Evolutionary conservation across 2,329 filamentous ascomycete genomes (phyloP), one percentile per base, ranked within the genome.

Genomic region (Rutstroemia sp.): DNA sequence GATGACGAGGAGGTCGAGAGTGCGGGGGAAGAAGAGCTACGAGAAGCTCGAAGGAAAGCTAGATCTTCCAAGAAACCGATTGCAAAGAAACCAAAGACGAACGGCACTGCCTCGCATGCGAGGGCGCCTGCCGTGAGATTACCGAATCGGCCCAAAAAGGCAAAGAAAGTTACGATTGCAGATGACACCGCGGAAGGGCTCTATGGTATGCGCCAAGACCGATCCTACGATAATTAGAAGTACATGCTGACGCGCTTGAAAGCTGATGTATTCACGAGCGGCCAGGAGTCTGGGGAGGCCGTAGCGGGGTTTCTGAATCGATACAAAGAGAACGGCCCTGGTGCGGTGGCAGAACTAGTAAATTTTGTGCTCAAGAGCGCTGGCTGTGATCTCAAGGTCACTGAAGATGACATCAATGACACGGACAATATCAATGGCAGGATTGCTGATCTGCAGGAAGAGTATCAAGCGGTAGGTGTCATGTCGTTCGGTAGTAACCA

Each of bases 331-430:
- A 76, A 85, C 64, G 75, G 78, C 58, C 73, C 77, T 16, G 73
- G 70, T 27, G 81, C 82, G 10, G 73, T 86, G 60, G 77, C 78
- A 16, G 82, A 86, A 49, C 72, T 87, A 54, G 78, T 88, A 64
- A 87, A 87, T 70, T 85, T 83, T 62, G 78, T 87, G 38, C 72
- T 88, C 39, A 79, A 82, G 65, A 81, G 88, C 60, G 84, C 92
- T 17, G 94, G 94, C 30, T 95, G 92, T 69, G 83, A 89, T 54
- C 78, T 89, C 54, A 81, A 87, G 63, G 82, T 99, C 54, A 87
- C 86, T 9, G 80, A 82, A 40, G 85, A 94, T 68, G 91, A 97
- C 69, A 89, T 96, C 61, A 84, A 86, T 62, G 92, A 99, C 69
- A 84, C 90, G 7, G 94, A 99, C 69, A 91, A 94, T 67, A 89